Percentiles rank a stretch among this genome's conserved stretches.
phyloP scores from a whole-genome alignment of 345 rosid genomes.

The Pugionium dolabratum region DNA sequence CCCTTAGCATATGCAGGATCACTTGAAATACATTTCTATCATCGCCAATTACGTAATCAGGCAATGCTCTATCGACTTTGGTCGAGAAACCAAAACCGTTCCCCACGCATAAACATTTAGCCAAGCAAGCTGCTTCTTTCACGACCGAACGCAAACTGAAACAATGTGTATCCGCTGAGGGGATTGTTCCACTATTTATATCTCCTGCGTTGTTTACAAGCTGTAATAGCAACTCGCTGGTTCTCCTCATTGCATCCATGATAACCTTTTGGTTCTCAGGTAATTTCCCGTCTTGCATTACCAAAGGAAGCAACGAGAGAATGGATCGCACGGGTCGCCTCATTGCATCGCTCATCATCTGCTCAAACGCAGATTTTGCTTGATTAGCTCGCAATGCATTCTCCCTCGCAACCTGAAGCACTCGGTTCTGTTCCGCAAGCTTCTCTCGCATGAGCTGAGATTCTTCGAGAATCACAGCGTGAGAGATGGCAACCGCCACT shows the following conservation, averaged over 20 bases:
- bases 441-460: slow-evolving; percentile 89
- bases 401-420: slow-evolving; percentile 60
- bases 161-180: slow-evolving; percentile 48
- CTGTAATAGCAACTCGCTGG: slow-evolving; percentile 61
- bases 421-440: slow-evolving; percentile 79
- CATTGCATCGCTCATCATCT: slow-evolving; percentile 85
- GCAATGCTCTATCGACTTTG: slow-evolving; percentile 70
- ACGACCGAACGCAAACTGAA: slow-evolving; percentile 59
- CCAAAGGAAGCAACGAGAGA: slow-evolving; percentile 65
- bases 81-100: slow-evolving; percentile 66
- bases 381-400: slow-evolving; percentile 86
- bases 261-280: slow-evolving; percentile 54
- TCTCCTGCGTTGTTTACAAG: slow-evolving; percentile 77
- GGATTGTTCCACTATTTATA: slow-evolving; percentile 54
- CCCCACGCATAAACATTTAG: slow-evolving; percentile 70
- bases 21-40: slow-evolving; percentile 77
- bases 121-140: slow-evolving; percentile 74
- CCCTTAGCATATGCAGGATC: slow-evolving; percentile 79
- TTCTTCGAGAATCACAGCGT: slow-evolving; percentile 91
- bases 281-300: slow-evolving; percentile 59
- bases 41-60: slow-evolving; percentile 73
- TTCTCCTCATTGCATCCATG: slow-evolving; percentile 69
- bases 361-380: slow-evolving; percentile 72
- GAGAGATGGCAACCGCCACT: slow-evolving; percentile 94
- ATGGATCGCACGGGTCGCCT: slow-evolving; percentile 79